Conservation (phyloP, 2,329 filamentous ascomycete species). For the Aspergillus sojae region DNA sequence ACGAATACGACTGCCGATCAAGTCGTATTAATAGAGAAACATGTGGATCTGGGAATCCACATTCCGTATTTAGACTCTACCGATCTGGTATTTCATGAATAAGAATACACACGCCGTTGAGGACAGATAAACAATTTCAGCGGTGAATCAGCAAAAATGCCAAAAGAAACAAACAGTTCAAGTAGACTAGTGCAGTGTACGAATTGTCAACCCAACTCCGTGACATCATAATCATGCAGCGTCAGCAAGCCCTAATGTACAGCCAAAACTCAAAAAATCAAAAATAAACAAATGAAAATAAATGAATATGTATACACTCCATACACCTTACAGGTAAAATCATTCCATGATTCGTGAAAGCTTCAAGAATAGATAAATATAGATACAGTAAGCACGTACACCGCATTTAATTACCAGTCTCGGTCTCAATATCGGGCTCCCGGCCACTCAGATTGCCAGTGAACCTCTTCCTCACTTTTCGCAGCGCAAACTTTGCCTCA, state of each 20-base stretch:
- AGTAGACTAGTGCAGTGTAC: not conserved
- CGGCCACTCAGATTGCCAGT: conserved; percentile 70
- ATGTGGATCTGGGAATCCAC: not conserved
- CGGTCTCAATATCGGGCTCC: conserved; percentile 86
- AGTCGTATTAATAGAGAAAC: not conserved
- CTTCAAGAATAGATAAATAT: not conserved
- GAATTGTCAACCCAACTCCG: not conserved
- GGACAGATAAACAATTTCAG: not conserved
- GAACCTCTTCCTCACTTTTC: conserved; percentile 75
- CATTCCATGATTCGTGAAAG: not conserved
- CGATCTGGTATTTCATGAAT: not conserved
- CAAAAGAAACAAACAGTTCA: not conserved
- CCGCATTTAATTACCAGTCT: conserved; percentile 40
- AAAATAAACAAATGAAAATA: not conserved
- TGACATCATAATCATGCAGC: not conserved
- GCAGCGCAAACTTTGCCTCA: conserved; percentile 76
- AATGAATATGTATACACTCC: not conserved
- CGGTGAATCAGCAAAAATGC: not conserved
- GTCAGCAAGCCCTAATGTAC: not conserved
- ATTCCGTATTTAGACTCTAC: not conserved
- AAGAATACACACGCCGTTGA: not conserved
- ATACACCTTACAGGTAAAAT: not conserved
- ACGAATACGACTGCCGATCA: conserved; percentile 5
- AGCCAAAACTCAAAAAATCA: not conserved
- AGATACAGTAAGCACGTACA: not conserved